Evolutionary conservation across 805 yeast species (phyloP), one percentile per base, ranked within the genome.

Genomic region (Candida ficus): DNA sequence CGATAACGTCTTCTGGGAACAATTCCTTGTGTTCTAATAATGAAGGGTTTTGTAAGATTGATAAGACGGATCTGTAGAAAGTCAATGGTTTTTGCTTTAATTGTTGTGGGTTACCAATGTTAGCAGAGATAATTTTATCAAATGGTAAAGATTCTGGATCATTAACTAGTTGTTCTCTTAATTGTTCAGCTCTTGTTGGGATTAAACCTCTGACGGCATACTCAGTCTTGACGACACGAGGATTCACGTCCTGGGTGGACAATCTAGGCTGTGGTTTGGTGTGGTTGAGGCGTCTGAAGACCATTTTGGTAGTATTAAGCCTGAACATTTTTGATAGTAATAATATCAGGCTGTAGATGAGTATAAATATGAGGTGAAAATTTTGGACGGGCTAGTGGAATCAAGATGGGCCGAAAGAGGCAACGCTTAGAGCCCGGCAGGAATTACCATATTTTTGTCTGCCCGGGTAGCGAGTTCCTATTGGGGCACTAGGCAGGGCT

Each of bases 41-140:
- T 23, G 71, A 75, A 1, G 99, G 98, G 60, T 86, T 83, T 64
- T 93, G 96, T 52, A 91, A 66, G 33, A 90, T 62, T 1, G 97
- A 77, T 44, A 91, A 67, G 4, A 90, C 95, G 60, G 90, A 95
- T 54, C 99, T 76, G 64, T 88, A 90, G 69, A 93, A 93, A n/a
- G 95, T 86, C 53, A 93, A 70, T 1, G 99, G 99, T 55, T 80
- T 75, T 63, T 93, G 99, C 52, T 88, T 91, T 58, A 93, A 71
- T 61, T 91, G 98, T 64, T 93, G 99, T 2, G 99, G 99, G 60
- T 93, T 93, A 23, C 99, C 99, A 47, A 93, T 93, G 60, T 93
- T 93, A 48, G 96, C 93, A 55, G 78, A 81, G 58, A 95, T 83
- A 53, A 93, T 85, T 45, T 75, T 67, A 32, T 74, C 64, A 58